Conservation (phyloP, 2,329 filamentous ascomycete species). For the Zasmidium cellare region DNA sequence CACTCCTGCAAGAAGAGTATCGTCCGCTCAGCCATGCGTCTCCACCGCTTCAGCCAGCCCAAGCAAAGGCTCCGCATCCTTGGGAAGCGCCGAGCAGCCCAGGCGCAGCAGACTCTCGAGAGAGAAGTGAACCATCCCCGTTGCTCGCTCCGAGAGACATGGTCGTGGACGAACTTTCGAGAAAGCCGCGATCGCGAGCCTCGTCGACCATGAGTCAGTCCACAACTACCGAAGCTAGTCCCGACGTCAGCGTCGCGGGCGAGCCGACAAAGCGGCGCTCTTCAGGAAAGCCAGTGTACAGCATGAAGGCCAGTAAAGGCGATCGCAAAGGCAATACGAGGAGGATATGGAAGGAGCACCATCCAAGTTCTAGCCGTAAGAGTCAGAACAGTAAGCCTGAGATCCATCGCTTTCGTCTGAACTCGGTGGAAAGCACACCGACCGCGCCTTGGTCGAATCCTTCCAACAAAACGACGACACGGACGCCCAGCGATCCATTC, state of each 20-base stretch:
- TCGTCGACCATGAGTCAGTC: slow-evolving; percentile 22
- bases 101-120: slow-evolving; percentile 16
- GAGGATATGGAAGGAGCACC: slow-evolving; percentile 15
- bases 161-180: neutral
- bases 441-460: neutral
- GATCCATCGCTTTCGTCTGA: slow-evolving; percentile 13
- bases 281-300: neutral
- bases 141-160: neutral
- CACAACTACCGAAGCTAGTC: slow-evolving; percentile 18
- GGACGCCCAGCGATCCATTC: neutral
- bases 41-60: neutral
- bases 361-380: neutral
- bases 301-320: slow-evolving; percentile 14
- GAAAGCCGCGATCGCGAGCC: slow-evolving; percentile 17
- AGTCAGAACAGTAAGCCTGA: slow-evolving; percentile 1
- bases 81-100: slow-evolving; percentile 19
- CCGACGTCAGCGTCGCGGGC: slow-evolving; percentile 14
- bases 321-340: slow-evolving; percentile 22
- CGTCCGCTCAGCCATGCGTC: neutral
- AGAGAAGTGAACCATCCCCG: neutral
- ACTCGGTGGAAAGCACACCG: neutral
- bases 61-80: neutral
- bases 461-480: neutral
- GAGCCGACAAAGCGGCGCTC: slow-evolving; percentile 5
- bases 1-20: neutral